These are phyloP conservation scores for Sugiyamaella americana DNA, from an alignment of 805 yeast species.

Conservation along the genomic window DNA sequence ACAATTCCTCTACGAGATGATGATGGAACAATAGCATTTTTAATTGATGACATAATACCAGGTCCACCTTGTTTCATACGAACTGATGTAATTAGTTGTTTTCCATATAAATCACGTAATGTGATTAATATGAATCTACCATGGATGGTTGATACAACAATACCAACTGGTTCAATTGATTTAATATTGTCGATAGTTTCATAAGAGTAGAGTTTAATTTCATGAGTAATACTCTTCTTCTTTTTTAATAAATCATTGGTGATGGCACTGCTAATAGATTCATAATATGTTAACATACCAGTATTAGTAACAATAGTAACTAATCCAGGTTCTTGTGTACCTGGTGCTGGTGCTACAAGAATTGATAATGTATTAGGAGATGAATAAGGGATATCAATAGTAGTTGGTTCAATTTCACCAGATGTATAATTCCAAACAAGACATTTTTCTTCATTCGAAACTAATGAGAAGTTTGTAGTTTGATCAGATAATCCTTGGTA, in stretches of 20 bases:
- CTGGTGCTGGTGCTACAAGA: conserved; percentile 52
- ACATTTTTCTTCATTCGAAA: conserved; percentile 44
- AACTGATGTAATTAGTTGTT: conserved; percentile 35
- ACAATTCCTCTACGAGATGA: conserved; percentile 41
- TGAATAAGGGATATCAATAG: conserved; percentile 44
- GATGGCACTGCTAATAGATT: conserved; percentile 65
- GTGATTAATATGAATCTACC: conserved; percentile 60
- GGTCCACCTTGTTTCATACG: conserved; percentile 27
- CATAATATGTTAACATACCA: conserved; percentile 64
- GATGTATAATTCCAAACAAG: conserved; percentile 66
- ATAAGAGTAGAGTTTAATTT: conserved; percentile 40
- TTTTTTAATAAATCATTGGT: conserved; percentile 50
- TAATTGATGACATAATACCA: conserved; percentile 27
- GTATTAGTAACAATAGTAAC: conserved; percentile 53
- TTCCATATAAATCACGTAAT: conserved; percentile 63
- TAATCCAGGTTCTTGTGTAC: conserved; percentile 57
- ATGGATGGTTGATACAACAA: conserved; percentile 60
- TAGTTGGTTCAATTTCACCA: conserved; percentile 52
- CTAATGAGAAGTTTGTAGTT: conserved; percentile 43
- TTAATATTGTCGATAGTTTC: conserved; percentile 56
- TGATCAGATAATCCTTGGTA: conserved; percentile 44
- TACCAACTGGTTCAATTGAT: conserved; percentile 68
- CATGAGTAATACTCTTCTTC: conserved; percentile 32
- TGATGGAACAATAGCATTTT: conserved; percentile 23
- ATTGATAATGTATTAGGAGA: conserved; percentile 41